Evolutionary conservation across 2,329 filamentous ascomycete genomes (phyloP).

Genomic region (Neonectria hederae): DNA sequence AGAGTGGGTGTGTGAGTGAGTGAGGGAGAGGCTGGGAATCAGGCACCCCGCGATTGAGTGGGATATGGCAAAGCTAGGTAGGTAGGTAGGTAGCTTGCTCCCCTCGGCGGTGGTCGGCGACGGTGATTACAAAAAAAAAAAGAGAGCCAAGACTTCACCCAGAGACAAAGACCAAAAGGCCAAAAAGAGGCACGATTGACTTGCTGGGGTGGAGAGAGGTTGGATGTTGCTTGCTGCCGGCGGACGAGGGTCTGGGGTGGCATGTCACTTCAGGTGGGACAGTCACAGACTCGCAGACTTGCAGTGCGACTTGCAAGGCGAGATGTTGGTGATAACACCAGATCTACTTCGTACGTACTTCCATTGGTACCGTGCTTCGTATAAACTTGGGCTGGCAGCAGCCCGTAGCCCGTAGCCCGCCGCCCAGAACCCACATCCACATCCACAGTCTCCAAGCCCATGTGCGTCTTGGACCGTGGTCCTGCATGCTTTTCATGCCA

Average conservation of each 20-base stretch:
- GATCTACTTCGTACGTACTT: conserved; percentile 15
- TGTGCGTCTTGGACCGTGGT: not conserved
- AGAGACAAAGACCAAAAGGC: conserved; percentile 9
- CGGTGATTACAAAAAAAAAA: not conserved
- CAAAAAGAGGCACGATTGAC: conserved; percentile 6
- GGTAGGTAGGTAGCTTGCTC: not conserved
- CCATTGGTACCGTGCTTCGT: no score
- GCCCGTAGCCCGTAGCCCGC: conserved; percentile 3
- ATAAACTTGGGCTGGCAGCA: conserved; percentile 10
- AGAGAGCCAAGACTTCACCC: conserved; percentile 13
- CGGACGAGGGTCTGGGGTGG: conserved; percentile 16
- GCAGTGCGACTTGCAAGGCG: not conserved
- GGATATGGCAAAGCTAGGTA: conserved; percentile 1
- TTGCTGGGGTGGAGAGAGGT: conserved; percentile 14
- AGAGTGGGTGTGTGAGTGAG: not conserved
- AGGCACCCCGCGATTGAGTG: conserved; percentile 12
- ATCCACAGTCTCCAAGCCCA: conserved; percentile 3
- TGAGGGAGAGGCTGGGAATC: conserved; percentile 16
- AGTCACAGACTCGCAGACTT: conserved; percentile 9
- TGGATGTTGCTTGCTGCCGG: conserved; percentile 12
- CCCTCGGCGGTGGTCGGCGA: conserved; percentile 3
- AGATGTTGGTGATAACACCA: conserved; percentile 24
- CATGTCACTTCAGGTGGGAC: conserved; percentile 20
- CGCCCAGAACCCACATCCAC: not conserved
- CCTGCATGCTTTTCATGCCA: conserved; percentile 15